phyloP scores from a whole-genome alignment of 1,284 basidiomycete species.

The Coniophora puteana region DNA sequence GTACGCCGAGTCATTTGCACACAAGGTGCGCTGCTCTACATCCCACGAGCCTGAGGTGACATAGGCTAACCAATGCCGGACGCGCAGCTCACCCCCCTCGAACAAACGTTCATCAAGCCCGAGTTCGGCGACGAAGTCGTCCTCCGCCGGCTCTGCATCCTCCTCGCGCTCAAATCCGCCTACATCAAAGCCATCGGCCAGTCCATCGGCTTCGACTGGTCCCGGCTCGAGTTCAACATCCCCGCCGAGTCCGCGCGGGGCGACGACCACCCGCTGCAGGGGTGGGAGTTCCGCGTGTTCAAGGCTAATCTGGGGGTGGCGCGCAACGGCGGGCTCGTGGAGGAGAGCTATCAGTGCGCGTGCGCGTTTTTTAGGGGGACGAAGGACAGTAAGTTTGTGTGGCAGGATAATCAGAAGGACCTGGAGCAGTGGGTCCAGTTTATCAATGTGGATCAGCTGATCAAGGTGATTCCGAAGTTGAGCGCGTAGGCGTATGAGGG shows the following conservation, averaged over 20 bases:
- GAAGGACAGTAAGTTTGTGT: slow-evolving; percentile 62
- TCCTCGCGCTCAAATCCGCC: slow-evolving; percentile 72
- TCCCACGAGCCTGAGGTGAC: background rate
- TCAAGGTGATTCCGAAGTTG: slow-evolving; percentile 71
- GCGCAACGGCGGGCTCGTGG: slow-evolving; percentile 45
- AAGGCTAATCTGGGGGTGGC: slow-evolving; percentile 65
- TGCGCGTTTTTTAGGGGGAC: slow-evolving; percentile 71
- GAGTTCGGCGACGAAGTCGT: slow-evolving; percentile 56
- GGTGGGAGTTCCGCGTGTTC: slow-evolving; percentile 83
- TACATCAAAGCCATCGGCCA: slow-evolving; percentile 81
- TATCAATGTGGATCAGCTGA: slow-evolving; percentile 74
- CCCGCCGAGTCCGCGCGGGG: slow-evolving; percentile 55
- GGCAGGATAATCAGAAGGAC: slow-evolving; percentile 60
- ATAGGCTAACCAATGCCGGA: background rate
- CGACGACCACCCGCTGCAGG: slow-evolving; percentile 61
- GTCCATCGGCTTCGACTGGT: slow-evolving; percentile 73
- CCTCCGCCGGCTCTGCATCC: slow-evolving; percentile 67
- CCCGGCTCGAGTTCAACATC: slow-evolving; percentile 75
- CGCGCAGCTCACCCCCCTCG: slow-evolving; percentile 57
- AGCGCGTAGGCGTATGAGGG: slow-evolving; percentile 39
- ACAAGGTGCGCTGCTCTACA: slow-evolving; percentile 50
- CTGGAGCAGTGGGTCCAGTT: slow-evolving; percentile 77
- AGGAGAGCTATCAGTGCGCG: slow-evolving; percentile 71
- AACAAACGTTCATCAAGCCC: slow-evolving; percentile 48
- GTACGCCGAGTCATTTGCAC: slow-evolving; percentile 67